These are phyloP conservation scores for Tripterygium wilfordii DNA, from an alignment of 177 flowering plant species.

Conservation along the genomic window DNA sequence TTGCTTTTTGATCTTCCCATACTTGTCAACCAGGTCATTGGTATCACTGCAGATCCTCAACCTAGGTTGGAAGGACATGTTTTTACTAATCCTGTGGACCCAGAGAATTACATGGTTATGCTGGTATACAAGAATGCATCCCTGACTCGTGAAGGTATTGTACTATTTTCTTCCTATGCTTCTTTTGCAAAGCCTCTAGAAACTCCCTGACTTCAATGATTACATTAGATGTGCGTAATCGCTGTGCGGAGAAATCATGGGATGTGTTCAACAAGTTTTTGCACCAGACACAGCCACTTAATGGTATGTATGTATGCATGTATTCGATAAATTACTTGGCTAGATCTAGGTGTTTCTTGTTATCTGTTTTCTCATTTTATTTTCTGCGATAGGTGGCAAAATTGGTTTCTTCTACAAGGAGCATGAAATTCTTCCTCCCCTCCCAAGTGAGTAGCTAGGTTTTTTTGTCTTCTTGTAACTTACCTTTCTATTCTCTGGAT, in stretches of 20 bases:
- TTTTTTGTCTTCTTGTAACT: not conserved
- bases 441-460: slow-evolving; percentile 51
- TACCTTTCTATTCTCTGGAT: no score
- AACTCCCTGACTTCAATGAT: not conserved
- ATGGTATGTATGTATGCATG: no score
- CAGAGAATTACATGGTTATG: slow-evolving; percentile 87
- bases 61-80: slow-evolving; percentile 90
- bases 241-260: slow-evolving; percentile 73
- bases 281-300: slow-evolving; percentile 69
- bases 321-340: not conserved
- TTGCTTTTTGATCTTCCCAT: not conserved
- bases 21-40: slow-evolving; percentile 59
- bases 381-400: slow-evolving; percentile 61
- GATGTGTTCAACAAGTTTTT: slow-evolving; percentile 58
- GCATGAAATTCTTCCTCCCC: slow-evolving; percentile 95
- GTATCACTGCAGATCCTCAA: slow-evolving; percentile 65
- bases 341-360: not conserved
- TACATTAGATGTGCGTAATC: slow-evolving; percentile 63
- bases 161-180: not conserved
- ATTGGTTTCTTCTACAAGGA: slow-evolving; percentile 94
- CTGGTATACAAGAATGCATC: slow-evolving; percentile 88
- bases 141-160: slow-evolving; percentile 88
- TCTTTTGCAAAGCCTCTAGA: not conserved
- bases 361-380: slow-evolving; percentile 3
- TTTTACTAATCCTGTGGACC: slow-evolving; percentile 90